A percentile compares a stretch with the other conserved stretches of the same genome.
phyloP scores from a whole-genome alignment of 768 basidiomycete species.

The Boletus rex-veris region DNA sequence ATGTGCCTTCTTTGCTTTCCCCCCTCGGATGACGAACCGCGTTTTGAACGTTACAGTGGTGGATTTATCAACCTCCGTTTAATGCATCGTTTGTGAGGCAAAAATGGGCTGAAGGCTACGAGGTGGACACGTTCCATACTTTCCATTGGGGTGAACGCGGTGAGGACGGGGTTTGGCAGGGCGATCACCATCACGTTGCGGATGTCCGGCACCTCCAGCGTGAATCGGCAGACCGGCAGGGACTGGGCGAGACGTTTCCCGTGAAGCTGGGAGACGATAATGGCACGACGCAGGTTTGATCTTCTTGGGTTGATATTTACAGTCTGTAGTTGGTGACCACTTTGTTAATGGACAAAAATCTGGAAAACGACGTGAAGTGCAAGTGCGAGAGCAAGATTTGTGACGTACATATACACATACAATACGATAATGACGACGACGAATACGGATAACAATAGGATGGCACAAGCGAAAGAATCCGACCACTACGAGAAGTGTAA shows the following conservation, averaged over 20 bases:
- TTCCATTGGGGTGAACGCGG: constrained; percentile 47
- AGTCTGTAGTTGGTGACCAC: no score
- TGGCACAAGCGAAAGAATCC: background rate
- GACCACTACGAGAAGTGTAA: constrained; percentile 23
- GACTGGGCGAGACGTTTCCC: constrained; percentile 26
- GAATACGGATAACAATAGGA: constrained; percentile 9
- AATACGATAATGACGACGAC: background rate
- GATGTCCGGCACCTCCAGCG: constrained; percentile 36
- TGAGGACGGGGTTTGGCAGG: constrained; percentile 35
- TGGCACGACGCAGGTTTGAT: background rate
- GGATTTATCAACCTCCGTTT: constrained; percentile 47
- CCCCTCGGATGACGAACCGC: background rate
- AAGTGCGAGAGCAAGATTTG: background rate
- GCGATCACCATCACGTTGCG: constrained; percentile 31
- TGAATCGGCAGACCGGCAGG: constrained; percentile 41
- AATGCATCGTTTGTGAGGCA: constrained; percentile 44
- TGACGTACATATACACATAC: background rate
- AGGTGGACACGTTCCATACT: constrained; percentile 51
- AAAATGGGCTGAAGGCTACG: constrained; percentile 43
- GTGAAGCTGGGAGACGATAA: background rate
- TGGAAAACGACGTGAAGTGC: background rate
- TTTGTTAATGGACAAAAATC: background rate
- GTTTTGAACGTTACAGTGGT: constrained; percentile 33
- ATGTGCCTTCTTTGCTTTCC: background rate
- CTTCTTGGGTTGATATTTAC: background rate